These are phyloP conservation scores for Leccinum solheimii DNA, from an alignment of 1,284 basidiomycete species.

Conservation along the genomic window DNA sequence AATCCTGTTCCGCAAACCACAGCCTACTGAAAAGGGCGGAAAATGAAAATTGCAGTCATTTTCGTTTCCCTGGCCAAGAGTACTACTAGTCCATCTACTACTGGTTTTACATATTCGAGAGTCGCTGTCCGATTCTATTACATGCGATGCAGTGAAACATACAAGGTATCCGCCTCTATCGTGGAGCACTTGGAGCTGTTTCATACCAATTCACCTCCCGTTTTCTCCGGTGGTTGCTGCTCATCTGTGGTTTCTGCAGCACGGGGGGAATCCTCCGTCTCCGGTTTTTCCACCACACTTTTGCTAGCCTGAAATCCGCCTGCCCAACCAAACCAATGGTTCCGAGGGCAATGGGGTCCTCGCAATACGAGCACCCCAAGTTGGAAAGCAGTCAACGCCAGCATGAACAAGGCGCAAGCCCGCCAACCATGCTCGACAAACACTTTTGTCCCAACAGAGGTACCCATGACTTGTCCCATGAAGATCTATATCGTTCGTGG, in stretches of 20 bases:
- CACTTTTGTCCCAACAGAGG: conserved; percentile 59
- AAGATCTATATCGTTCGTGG: conserved; percentile 41
- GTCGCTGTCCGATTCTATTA: neutral
- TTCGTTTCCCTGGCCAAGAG: neutral
- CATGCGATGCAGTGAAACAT: neutral
- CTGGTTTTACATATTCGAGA: neutral
- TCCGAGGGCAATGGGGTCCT: conserved; percentile 53
- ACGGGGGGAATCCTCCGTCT: neutral
- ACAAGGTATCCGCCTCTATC: conserved; percentile 1
- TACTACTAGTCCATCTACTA: neutral
- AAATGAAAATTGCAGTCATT: neutral
- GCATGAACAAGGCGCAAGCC: conserved; percentile 49
- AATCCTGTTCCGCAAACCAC: neutral
- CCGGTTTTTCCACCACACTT: conserved; percentile 19
- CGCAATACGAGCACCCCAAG: conserved; percentile 47
- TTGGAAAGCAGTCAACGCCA: conserved; percentile 51
- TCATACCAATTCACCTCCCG: neutral
- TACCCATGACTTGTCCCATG: conserved; percentile 65
- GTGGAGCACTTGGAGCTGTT: neutral
- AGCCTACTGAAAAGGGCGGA: neutral
- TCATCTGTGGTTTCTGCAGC: neutral
- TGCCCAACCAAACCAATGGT: conserved; percentile 59
- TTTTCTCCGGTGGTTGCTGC: conserved; percentile 5
- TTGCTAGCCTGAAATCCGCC: conserved; percentile 47
- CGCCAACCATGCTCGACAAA: conserved; percentile 64